These are phyloP conservation scores for Podospora conica DNA, from an alignment of 495 filamentous ascomycete species.

Conservation along the genomic window DNA sequence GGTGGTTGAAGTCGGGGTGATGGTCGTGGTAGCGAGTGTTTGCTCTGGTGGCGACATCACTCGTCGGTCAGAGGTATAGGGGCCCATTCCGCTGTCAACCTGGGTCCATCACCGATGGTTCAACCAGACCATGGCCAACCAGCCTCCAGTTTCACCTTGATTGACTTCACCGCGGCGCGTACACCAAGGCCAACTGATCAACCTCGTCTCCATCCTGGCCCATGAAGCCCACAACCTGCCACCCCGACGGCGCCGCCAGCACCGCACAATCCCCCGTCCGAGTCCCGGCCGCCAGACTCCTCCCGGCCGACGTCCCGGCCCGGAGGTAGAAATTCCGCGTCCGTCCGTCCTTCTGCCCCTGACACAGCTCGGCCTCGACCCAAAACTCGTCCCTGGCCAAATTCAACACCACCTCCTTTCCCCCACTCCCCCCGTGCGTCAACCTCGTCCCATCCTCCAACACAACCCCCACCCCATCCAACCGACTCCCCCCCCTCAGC, in stretches of 20 bases:
- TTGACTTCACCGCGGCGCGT: conserved; percentile 28
- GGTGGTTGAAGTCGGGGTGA: no score
- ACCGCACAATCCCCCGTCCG: conserved; percentile 45
- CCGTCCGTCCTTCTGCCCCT: conserved; percentile 40
- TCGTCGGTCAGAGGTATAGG: neutral
- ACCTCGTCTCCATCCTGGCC: conserved; percentile 54
- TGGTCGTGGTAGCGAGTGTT: no score
- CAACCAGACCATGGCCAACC: neutral
- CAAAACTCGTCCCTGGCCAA: conserved; percentile 45
- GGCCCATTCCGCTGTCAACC: no score
- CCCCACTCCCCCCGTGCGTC: conserved; percentile 53
- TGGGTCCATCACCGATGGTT: no score
- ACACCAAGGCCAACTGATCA: conserved; percentile 55
- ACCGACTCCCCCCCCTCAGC: conserved; percentile 43
- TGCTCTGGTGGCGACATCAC: neutral
- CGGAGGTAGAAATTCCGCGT: conserved; percentile 54
- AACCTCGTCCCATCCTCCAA: conserved; percentile 40
- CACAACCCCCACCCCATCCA: conserved; percentile 47
- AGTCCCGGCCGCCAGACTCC: conserved; percentile 42
- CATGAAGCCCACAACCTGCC: conserved; percentile 52
- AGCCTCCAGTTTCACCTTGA: neutral
- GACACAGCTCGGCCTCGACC: conserved; percentile 46
- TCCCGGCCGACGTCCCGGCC: conserved; percentile 48
- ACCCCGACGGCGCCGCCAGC: conserved; percentile 46
- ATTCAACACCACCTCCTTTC: conserved; percentile 36